Evolutionary conservation across 2,329 filamentous ascomycete genomes (phyloP), one percentile per base, ranked within the genome.

Genomic region (Whalleya microplaca): DNA sequence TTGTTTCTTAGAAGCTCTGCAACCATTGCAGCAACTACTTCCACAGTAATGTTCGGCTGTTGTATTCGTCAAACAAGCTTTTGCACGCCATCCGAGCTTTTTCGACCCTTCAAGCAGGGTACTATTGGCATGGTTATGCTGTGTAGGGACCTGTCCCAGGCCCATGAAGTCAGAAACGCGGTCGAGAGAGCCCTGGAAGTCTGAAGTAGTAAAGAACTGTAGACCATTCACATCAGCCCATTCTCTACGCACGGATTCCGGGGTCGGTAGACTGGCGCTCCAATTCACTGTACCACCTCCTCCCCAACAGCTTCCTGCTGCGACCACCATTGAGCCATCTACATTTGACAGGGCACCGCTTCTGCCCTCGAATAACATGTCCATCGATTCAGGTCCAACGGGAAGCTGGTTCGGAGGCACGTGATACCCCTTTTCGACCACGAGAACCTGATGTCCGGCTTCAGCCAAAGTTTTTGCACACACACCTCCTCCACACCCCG

Each of bases 211-310:
- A 66, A 91, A 91, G 64, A 90, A 85, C 0, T 80, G 78, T 2
- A 92, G 73, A 0, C 85, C 84, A 6, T 71, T 66, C n/a, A n/a
- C n/a, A 46, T 77, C 72, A 0, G 85, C 82, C 88, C 89, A 92
- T 71, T 91, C 87, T 61, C 83, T 76, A 3, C 88, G 81, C 0
- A 91, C 87, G 61, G 79, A 87, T 3, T 78, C 80, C 65, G 88
- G 87, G 0, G 86, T 86, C 49, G 72, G 72, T 19, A 77, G 66
- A 48, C 67, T 70, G 7, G 72, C 75, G 47, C 72, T 84, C 88
- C 88, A 91, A 66, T 92, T 92, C 54, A 91, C 72, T 0, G 86
- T 88, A 5, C 88, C 88, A 20, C 89, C 89, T 14, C 89, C 89
- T n/a, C 89, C 89, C 81, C 85, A 91, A 2, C 80, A 80, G 43